Base-by-base conservation (phyloP, 768 basidiomycete species). In the Auricularia sp. region DNA sequence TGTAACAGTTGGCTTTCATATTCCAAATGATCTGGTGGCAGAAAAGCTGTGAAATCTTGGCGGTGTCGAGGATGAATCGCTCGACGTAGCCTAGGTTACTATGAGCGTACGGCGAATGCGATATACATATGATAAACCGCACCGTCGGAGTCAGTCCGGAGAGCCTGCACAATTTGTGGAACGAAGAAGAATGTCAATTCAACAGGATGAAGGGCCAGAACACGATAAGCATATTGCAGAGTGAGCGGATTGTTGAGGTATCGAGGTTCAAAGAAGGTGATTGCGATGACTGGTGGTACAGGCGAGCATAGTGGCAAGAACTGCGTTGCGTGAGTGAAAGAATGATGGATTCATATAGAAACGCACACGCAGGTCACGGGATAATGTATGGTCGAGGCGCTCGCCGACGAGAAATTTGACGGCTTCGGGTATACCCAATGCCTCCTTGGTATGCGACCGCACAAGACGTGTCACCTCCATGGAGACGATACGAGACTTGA, bases 11-110 rank as follows among this genome's bases (percentile, higher is more conserved):
- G 3, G 97, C 97, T 71, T 96, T 96, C 97, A 98, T 98, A 74
- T 98, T 99, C 97, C 97, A 99, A 67, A 99, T 92, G 68, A 98
- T 98, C 77, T 99, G 97, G 73, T 99, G 97, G 72, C 97, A 99
- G 79, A 99, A 99, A 29, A 94, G 76, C 73, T 96, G 95, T 1
- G 96, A 98, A 63, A 98, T 93, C 77, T 92, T 96, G 6, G 96
- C 89, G 0, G 95, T 97, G 77, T 98, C 95, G 68, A 94, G 94
- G 69, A 98, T 92, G 81, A 98, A 99, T 24, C 87, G 86, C 65
- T 89, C 85, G 35, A 98, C 93, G 75, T 98, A 98, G 18, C 92
- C 96, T 95, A 67, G 36, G 16, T 61, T 6, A 21, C 6, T 24
- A 24, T 59, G 8, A 59, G 34, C 29, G 34, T 18, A 24, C 7